Base-by-base conservation (phyloP, 192 early-diverging fungal genomes). In the Powellomyces hirtus region DNA sequence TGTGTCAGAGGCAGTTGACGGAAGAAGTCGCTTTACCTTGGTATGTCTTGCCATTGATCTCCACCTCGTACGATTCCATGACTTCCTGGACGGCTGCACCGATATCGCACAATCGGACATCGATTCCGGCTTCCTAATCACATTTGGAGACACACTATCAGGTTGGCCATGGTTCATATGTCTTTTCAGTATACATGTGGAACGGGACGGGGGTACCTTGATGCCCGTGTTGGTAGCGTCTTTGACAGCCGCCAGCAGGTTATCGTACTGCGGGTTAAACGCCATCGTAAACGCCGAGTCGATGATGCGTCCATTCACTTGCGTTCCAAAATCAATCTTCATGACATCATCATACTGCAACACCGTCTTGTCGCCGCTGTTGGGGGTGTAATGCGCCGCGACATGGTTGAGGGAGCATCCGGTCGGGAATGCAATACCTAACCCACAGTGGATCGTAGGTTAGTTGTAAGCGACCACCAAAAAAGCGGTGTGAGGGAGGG, bases 41-140 rank as follows among this genome's bases (percentile, higher is more conserved):
- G 64, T 91, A 90, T 0, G 90, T 92, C 72, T 99, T 99, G 44
- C 93, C 93, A 57, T 93, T 89, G 40, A 99, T 81, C 62, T 92
- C 92, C 42, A 99, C 89, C 72, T 99, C 97, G 75, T 98, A 97
- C 8, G 92, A 95, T 76, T 97, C 95, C 91, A 96, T 96, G n/a
- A 92, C 91, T 78, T 99, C 97, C 75, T 97, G 90, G 58, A 99
- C 88, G 11, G 92, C 94, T 0, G 90, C 94, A 58, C 97, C 97
- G 75, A 99, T 91, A 66, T 99, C 97, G 52, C 89, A 87, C 59
- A 99, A 69, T 40, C 97, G 80, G 29, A 93, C 97, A 68, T 99
- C 97, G 59, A 99, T 99, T 45, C 97, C 97, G n/a, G 93, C 93
- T 77, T 92, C 91, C 60, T 86, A 77, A 1, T 68, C 16, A 16